Base-by-base conservation (phyloP, 2,329 filamentous ascomycete genomes). In the Chaetomium strumarium region DNA sequence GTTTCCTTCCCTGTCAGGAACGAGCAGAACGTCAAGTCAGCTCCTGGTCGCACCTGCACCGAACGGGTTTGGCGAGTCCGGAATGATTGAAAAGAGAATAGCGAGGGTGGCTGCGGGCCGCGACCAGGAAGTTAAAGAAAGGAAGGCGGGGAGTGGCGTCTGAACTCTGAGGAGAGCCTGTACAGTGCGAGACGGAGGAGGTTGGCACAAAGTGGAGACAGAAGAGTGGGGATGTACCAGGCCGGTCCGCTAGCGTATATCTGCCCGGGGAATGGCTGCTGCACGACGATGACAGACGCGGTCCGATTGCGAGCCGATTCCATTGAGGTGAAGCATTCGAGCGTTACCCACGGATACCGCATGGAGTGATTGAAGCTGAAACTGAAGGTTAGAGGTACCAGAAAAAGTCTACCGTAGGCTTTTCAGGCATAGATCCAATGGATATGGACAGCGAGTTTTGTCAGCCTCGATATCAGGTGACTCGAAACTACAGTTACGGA, bases 11-110 rank as follows among this genome's bases (percentile, higher is more conserved):
- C 67, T 70, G 69, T 70, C 66, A 58, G 67, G 65, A 68, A 67
- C 64, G 67, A 67, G 64, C 64, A 65, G 47, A 43, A 55, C 43
- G 49, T 56, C 51, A 62, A 61, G 65, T 66, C 69, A 68, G 64
- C 50, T 24, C 38, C 61, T 50, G 61, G 66, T 63, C 55, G 55
- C 58, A 55, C 58, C 59, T 66, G 60, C 69, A 72, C 72, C 68
- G 70, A 73, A 72, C 67, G 70, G 71, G 72, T 59, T 64, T 74
- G 70, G 72, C 68, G 66, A 72, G 68, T 71, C 70, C 71, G 69
- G 69, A 72, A 70, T 72, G 72, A 62, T 68, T 72, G 70, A 74
- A 75, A 75, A 73, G 70, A 74, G 72, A 66, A 73, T 74, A 74
- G 71, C 67, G 70, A 73, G 69, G 67, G 72, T 75, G 72, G 70